Base-by-base conservation (phyloP, 257 asterid genomes). In the Solanum medicagineum region DNA sequence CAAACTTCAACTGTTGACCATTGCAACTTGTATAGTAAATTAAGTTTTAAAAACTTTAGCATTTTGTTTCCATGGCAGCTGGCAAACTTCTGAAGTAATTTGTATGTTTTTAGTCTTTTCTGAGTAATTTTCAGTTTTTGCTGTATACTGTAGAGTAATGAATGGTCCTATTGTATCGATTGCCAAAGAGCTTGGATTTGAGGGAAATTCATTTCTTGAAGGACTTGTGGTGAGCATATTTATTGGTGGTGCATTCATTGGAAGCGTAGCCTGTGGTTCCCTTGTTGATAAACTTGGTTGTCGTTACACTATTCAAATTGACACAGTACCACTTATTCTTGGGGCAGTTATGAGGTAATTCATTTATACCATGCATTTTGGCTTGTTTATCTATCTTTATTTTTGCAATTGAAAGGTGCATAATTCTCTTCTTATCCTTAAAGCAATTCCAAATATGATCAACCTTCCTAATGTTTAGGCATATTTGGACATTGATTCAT, bases 161-260 rank as follows among this genome's bases (percentile, higher is more conserved):
- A 95, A 95, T 88, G 98, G 98, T 70, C 98, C 98, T 70, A 94
- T 95, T 86, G 88, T 94, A 65, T 92, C 97, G 6, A 86, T 95
- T 68, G 96, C 97, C 79, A 89, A 90, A 89, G 98, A 95, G 92
- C 96, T 95, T 80, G 95, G 96, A 17, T 95, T 94, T 86, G 98
- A 94, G 83, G 97, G 97, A 75, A 89, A 92, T 87, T 91, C 95
- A 65, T 89, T 94, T 87, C 94, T 95, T 36, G 94, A 94, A 90
- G 98, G 98, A 80, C 98, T 95, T 81, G 97, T 95, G 32, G 97
- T 95, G 75, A 95, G 98, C 90, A 95, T 94, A 73, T 95, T 95
- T 89, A 91, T 95, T 55, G 94, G 93, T 81, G 98, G 98, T 83
- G 98, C 97, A 51, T 93, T 95, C 86, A 79, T 94, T 53, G 98